Conservation (phyloP, 768 basidiomycete species). For the Termitomyces sp. region DNA sequence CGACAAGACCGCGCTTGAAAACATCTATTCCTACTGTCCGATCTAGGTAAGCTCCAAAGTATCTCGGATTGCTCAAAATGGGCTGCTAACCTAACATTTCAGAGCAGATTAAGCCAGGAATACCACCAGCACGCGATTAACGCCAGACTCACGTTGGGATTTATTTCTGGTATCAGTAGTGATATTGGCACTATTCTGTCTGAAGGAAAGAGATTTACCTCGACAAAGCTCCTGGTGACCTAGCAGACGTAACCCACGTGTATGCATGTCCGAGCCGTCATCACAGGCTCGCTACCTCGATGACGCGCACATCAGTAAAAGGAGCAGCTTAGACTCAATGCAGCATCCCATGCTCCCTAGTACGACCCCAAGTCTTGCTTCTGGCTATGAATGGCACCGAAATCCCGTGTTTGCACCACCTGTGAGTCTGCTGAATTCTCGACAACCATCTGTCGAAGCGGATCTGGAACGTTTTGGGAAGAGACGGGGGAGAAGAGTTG, state of each 20-base stretch:
- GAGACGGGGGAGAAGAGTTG: slow-evolving; percentile 5
- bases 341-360: slow-evolving; percentile 5
- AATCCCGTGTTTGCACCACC: slow-evolving; percentile 15
- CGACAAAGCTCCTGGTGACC: not conserved
- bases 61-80: too few relatives aligned
- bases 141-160: not conserved
- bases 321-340: slow-evolving; percentile 8
- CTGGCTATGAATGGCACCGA: slow-evolving; percentile 13
- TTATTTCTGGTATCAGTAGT: too few relatives aligned
- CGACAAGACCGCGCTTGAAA: not conserved
- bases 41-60: not conserved
- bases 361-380: slow-evolving; percentile 1
- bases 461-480: not conserved
- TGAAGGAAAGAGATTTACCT: not conserved
- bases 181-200: not conserved
- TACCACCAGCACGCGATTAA: not conserved
- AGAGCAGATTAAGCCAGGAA: not conserved
- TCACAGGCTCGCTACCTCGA: slow-evolving; percentile 8
- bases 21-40: not conserved
- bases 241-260: not conserved
- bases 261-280: slow-evolving; percentile 13
- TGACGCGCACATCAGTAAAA: slow-evolving; percentile 5
- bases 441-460: slow-evolving; percentile 5
- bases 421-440: slow-evolving; percentile 10
- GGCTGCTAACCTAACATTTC: not conserved